phyloP scores from a whole-genome alignment of 2,329 filamentous ascomycete species.

The Cordyceps tenuipes region DNA sequence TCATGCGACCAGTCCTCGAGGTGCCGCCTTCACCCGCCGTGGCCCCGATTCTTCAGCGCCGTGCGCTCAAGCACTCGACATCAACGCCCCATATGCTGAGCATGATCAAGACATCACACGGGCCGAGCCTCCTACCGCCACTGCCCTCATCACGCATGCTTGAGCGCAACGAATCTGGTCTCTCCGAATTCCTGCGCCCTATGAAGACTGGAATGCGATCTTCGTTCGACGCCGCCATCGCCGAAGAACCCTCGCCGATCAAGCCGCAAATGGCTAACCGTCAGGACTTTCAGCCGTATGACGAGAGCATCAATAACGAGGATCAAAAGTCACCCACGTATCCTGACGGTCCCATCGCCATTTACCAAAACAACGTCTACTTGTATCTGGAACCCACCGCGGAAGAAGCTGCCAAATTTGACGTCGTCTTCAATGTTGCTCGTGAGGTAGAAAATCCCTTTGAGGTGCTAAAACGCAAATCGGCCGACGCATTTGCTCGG shows the following conservation, averaged over 20 bases:
- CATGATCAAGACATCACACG: conserved; percentile 46
- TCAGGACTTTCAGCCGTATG: conserved; percentile 46
- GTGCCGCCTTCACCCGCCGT: conserved; percentile 47
- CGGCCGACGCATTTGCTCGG: conserved; percentile 22
- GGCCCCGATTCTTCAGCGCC: conserved; percentile 51
- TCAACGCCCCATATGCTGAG: conserved; percentile 61
- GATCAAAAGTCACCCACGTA: conserved; percentile 77
- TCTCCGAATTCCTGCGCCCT: conserved; percentile 50
- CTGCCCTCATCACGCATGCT: conserved; percentile 51
- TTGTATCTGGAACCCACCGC: conserved; percentile 73
- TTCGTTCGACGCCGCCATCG: conserved; percentile 36
- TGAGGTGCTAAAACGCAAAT: conserved; percentile 25
- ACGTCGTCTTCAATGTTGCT: conserved; percentile 78
- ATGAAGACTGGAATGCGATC: conserved; percentile 33
- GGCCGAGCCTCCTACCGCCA: conserved; percentile 40
- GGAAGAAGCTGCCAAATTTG: conserved; percentile 68
- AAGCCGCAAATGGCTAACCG: conserved; percentile 54
- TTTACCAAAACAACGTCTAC: conserved; percentile 70
- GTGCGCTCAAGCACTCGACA: conserved; percentile 57
- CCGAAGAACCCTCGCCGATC: conserved; percentile 51
- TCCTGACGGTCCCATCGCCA: conserved; percentile 71
- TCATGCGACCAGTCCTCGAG: conserved; percentile 43
- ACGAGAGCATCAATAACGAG: conserved; percentile 63
- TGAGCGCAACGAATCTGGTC: conserved; percentile 50
- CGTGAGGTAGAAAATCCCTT: conserved; percentile 76